Conservation (phyloP, 2,329 filamentous ascomycete species). For the Beauveria sp. region DNA sequence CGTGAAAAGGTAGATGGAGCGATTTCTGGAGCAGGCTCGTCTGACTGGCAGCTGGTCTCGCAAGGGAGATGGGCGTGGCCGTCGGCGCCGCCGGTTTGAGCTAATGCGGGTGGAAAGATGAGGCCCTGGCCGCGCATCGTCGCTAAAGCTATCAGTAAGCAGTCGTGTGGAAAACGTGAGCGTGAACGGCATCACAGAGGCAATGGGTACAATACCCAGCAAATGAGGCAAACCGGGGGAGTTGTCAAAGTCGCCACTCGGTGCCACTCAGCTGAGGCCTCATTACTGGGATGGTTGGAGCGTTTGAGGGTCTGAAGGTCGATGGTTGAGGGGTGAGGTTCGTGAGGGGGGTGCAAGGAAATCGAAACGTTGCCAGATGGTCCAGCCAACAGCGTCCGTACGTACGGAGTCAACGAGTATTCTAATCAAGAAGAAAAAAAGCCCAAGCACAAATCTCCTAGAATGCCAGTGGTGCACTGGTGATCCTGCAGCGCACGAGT, state of each 20-base stretch:
- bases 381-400: too few species aligned
- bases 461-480: neutral
- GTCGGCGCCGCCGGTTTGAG: neutral
- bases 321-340: too few species aligned
- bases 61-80: neutral
- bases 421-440: too few species aligned
- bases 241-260: neutral
- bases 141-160: neutral
- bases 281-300: neutral
- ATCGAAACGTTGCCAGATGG: too few species aligned
- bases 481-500: neutral
- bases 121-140: conserved; percentile 3
- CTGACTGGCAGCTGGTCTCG: neutral
- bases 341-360: too few species aligned
- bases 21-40: neutral
- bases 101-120: neutral
- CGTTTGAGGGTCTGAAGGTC: too few species aligned
- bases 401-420: too few species aligned
- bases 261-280: conserved; percentile 8
- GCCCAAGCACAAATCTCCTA: too few species aligned
- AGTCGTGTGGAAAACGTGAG: neutral
- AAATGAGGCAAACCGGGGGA: neutral
- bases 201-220: conserved; percentile 7
- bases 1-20: neutral
- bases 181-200: neutral